A percentile compares a stretch with the other conserved stretches of the same genome.
These are phyloP conservation scores for Lasiodiplodia theobromae DNA, from an alignment of 2,329 filamentous ascomycete genomes.

Conservation along the genomic window DNA sequence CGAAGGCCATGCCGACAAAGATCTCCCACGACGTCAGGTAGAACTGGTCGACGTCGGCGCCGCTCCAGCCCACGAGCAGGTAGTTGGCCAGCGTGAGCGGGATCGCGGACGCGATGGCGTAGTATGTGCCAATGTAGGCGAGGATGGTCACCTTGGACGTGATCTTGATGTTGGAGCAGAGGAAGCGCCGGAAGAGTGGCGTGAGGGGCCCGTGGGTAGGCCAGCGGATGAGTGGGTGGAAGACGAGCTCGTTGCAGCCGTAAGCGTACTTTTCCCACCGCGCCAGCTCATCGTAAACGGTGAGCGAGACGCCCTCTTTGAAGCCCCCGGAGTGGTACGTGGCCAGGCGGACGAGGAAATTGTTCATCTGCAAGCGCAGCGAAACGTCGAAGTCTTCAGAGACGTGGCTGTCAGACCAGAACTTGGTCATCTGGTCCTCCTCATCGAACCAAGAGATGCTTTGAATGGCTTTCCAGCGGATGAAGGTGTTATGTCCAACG, in stretches of 20 bases:
- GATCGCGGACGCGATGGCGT: slow-evolving; percentile 30
- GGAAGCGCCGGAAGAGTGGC: slow-evolving; percentile 30
- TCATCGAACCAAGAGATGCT: slow-evolving; percentile 26
- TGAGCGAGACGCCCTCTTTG: slow-evolving; percentile 34
- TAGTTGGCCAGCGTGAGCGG: slow-evolving; percentile 32
- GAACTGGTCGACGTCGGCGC: slow-evolving; percentile 31
- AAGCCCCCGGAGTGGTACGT: slow-evolving; percentile 31
- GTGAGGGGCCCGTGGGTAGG: slow-evolving; percentile 30
- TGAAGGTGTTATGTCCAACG: slow-evolving; percentile 34
- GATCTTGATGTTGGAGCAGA: slow-evolving; percentile 31
- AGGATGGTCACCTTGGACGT: slow-evolving; percentile 33
- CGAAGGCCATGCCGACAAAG: slow-evolving; percentile 29
- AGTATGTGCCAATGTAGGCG: slow-evolving; percentile 33
- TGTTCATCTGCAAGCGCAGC: slow-evolving; percentile 32
- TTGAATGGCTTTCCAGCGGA: slow-evolving; percentile 33
- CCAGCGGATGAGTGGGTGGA: slow-evolving; percentile 31
- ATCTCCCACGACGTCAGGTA: slow-evolving; percentile 32
- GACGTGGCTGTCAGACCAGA: slow-evolving; percentile 33
- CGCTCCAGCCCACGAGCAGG: slow-evolving; percentile 32
- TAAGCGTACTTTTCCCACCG: slow-evolving; percentile 34
- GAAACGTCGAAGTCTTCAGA: slow-evolving; percentile 34
- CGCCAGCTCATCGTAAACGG: slow-evolving; percentile 32
- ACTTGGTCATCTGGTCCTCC: slow-evolving; percentile 26
- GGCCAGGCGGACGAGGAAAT: slow-evolving; percentile 31
- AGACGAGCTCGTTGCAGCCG: slow-evolving; percentile 33